Base-by-base conservation (phyloP, 495 filamentous ascomycete genomes). In the Recurvomyces mirabilis region DNA sequence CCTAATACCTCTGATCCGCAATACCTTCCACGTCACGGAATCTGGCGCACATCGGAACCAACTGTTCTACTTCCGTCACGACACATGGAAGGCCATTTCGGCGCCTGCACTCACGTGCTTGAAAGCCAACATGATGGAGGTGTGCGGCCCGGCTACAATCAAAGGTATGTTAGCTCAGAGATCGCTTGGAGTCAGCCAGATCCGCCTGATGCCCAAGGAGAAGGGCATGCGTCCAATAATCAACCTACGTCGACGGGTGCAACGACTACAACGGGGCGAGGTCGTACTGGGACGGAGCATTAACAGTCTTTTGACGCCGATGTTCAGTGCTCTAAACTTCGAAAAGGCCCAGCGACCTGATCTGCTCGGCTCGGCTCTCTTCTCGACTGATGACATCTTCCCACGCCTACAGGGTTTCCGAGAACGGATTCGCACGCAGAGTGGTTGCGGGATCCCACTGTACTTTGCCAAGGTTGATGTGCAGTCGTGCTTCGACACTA, bases 381-480 rank as follows among this genome's bases (percentile, higher is more conserved):
- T 82, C 59, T 89, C 82, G 0, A 73, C 91, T 4, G 73, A 75
- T 4, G 91, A 95, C 21, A 77, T 96, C 33, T 86, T 93, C 57
- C 61, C 67, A n/a, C 75, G 74, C 24, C 60, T 98, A 24, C 84
- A 78, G 54, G 47, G 50, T 1, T 94, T 94, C 63, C 78, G 81
- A 51, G 37, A 58, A 4, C 61, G 22, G n/a, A 52, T 77, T 25
- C 32, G 53, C 22, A 29, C 42, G n/a, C 48, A 39, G 33, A 58
- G 34, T 34, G 47, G 39, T 41, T 40, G 9, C 39, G 68, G 29
- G 18, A n/a, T 7, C 9, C 60, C 55, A 13, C 56, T 87, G 7
- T 94, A 81, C 58, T 94, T 96, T 54, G 87, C 81, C 30, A 98
- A 96, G 60, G 66, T 94, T 12, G 91, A 98, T 60, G 86, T 95